Evolutionary conservation across 192 early-diverging fungal genomes (phyloP), one percentile per base, ranked within the genome.

Genomic region (Umbelopsis ramanniana): DNA sequence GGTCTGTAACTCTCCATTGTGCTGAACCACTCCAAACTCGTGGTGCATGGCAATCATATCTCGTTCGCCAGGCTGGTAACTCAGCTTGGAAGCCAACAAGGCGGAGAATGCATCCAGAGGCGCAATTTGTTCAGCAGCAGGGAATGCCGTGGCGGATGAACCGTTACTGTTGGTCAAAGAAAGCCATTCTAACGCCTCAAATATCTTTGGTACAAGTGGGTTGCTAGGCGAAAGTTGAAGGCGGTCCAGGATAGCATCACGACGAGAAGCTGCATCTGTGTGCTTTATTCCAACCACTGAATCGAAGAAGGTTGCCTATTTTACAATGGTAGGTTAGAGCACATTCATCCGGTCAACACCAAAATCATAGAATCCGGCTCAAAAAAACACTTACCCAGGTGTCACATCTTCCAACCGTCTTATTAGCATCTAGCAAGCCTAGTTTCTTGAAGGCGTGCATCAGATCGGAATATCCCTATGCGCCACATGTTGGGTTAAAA

Each of bases 41-140:
- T 99, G 97, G 80, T 95, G 92, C 89, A 99, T 81, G 66, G 90
- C 91, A 23, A 96, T 92, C 90, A 98, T 92, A 80, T 99, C 97
- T 37, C 94, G 90, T 75, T 99, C 97, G 24, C 85, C 85, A 2
- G 83, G 74, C 4, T 78, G 78, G 77, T 95, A 97, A 71, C 89
- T 88, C 26, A 98, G 86, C 67, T 92, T 89, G 24, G 83, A 74
- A 57, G 95, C 89, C 53, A 99, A 77, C n/a, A 95, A 77, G 7
- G 81, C 76, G 66, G 95, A 96, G 77, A 98, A 90, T 33, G 89
- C 88, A 76, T 99, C 97, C 7, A 99, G 76, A 19, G 88, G 82
- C 1, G 93, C 85, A 9, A 63, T 63, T 37, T 63, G 29, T 4
- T 29, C 8, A 26, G 17, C 8, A 12, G 57, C 57, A 35, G 57